These are phyloP conservation scores for Candida ascalaphidarum DNA, from an alignment of 805 yeast genomes.

Conservation along the genomic window DNA sequence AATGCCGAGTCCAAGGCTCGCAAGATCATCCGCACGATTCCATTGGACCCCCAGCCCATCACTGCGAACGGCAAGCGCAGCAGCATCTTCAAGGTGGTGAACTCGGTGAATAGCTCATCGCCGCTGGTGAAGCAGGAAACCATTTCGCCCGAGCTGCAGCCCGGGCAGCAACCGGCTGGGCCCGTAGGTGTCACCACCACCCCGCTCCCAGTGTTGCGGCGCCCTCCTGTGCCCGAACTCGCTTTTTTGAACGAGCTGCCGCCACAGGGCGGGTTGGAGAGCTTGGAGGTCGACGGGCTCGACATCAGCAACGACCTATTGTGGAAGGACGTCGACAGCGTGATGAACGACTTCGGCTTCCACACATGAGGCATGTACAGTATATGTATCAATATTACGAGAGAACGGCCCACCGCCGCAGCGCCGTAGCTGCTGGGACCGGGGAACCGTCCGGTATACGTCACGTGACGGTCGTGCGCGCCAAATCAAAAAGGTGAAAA, in stretches of 20 bases:
- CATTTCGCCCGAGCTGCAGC: slow-evolving; percentile 1
- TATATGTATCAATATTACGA: neutral
- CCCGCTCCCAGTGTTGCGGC: slow-evolving; percentile 1
- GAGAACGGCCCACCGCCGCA: too few relatives aligned
- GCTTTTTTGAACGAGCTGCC: slow-evolving; percentile 14
- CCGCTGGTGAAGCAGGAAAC: slow-evolving; percentile 11
- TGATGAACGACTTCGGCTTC: slow-evolving; percentile 90
- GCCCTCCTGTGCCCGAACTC: neutral
- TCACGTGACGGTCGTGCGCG: too few relatives aligned
- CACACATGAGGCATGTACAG: too few relatives aligned
- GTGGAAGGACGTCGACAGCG: slow-evolving; percentile 80
- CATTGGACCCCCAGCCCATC: slow-evolving; percentile 78
- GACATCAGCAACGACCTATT: slow-evolving; percentile 45
- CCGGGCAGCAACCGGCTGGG: too few relatives aligned
- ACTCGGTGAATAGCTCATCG: slow-evolving; percentile 23
- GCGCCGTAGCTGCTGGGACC: too few relatives aligned
- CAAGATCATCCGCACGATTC: slow-evolving; percentile 67
- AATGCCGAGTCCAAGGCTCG: slow-evolving; percentile 70
- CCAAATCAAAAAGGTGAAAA: too few relatives aligned
- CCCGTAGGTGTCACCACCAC: too few relatives aligned
- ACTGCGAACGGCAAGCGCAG: slow-evolving; percentile 28
- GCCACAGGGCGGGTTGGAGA: slow-evolving; percentile 17
- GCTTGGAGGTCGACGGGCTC: slow-evolving; percentile 31
- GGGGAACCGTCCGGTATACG: too few relatives aligned
- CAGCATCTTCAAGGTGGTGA: slow-evolving; percentile 29